Base-by-base conservation (phyloP, 257 asterid species). In the Ehretia macrophylla region DNA sequence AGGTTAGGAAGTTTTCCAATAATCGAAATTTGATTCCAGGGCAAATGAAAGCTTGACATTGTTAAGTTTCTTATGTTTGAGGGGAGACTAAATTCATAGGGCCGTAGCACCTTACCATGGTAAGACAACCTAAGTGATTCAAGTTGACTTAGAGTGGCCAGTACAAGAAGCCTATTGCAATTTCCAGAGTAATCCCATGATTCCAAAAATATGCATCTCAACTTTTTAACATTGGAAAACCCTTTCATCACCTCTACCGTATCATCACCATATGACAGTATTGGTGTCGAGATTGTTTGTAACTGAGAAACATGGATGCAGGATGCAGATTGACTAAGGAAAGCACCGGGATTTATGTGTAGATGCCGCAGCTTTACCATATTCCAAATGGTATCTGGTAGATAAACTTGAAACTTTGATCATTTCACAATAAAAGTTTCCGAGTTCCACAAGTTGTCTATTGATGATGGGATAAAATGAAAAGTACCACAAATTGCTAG, bases 101-200 rank as follows among this genome's bases (percentile, higher is more conserved):
- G n/a, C n/a, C n/a, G n/a, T n/a, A 17, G 46, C 1, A 20, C 21
- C 11, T 17, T 20, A 4, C 65, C 63, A n/a, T 10, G 27, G 17
- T 32, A n/a, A n/a, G n/a, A n/a, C n/a, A n/a, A n/a, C n/a, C n/a
- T 56, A 49, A 65, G 49, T 13, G 69, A 21, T 48, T 64, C 48
- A 13, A 64, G 38, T 2, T 20, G 22, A 55, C 17, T 4, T 11
- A 64, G 47, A 46, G n/a, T 10, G 18, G 38, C 8, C 18, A 64
- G 23, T 3, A 4, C 11, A 1, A 56, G 69, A 12, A 45, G 55
- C 46, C 19, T 44, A 11, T 47, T 27, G 17, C 47, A 46, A 6
- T 47, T 40, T 21, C 19, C 17, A 18, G 68, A 32, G 20, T 35
- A 51, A 17, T 39, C 20, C 45, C 18, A 17, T 3, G 20, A 48